Conservation (phyloP, 768 basidiomycete species). For the Clathrus columnatus region DNA sequence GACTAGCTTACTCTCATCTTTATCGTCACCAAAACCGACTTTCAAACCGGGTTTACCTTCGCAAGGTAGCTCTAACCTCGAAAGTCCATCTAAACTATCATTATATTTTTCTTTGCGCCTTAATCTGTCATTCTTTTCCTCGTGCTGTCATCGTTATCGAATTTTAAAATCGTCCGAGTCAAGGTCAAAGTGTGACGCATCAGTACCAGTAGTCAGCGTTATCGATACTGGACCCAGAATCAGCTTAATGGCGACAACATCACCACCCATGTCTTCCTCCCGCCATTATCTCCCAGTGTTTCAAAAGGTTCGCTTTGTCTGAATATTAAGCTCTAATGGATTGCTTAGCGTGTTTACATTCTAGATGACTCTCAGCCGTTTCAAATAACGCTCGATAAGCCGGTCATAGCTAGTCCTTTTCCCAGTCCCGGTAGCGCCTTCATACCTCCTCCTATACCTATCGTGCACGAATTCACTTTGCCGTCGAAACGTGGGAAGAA, state of each 20-base stretch:
- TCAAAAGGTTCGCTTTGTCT: slow-evolving; percentile 2
- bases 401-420: slow-evolving; percentile 3
- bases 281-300: slow-evolving; percentile 2
- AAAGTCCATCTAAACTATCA: background rate
- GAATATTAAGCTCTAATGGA: background rate
- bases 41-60: background rate
- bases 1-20: too few relatives aligned
- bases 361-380: slow-evolving; percentile 6
- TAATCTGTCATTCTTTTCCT: background rate
- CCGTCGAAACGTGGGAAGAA: background rate
- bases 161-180: background rate
- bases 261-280: background rate
- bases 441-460: slow-evolving; percentile 57
- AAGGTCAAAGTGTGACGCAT: too few relatives aligned
- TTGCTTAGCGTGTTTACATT: background rate
- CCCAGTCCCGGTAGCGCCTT: slow-evolving; percentile 50
- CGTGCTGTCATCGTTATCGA: background rate
- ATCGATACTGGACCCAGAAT: background rate
- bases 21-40: too few relatives aligned
- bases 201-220: too few relatives aligned
- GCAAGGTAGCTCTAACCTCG: background rate
- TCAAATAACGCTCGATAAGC: slow-evolving; percentile 3
- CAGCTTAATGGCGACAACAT: background rate
- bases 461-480: slow-evolving; percentile 61
- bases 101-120: background rate